phyloP scores from a whole-genome alignment of 2,329 filamentous ascomycete species.

The Emmonsiellopsis sp. region DNA sequence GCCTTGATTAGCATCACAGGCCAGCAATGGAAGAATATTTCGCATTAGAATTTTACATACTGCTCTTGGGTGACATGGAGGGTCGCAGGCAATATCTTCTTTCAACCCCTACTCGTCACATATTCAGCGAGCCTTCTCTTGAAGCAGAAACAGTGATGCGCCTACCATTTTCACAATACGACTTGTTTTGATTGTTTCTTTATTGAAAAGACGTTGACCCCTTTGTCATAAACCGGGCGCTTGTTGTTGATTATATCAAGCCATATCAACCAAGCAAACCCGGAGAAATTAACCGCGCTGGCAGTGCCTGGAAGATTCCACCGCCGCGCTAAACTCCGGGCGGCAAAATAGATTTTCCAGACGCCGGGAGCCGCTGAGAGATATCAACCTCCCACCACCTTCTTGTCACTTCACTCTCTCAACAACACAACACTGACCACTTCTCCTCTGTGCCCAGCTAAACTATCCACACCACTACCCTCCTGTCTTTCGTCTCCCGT shows the following conservation, averaged over 20 bases:
- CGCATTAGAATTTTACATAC: constrained; percentile 41
- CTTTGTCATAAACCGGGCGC: too few species aligned
- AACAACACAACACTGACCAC: neutral
- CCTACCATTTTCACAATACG: neutral
- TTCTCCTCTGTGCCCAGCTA: too few species aligned
- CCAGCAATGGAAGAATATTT: neutral
- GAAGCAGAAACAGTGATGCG: constrained; percentile 2
- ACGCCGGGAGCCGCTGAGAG: neutral
- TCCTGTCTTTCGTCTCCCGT: too few species aligned
- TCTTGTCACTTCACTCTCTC: neutral
- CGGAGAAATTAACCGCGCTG: too few species aligned
- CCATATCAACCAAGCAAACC: too few species aligned
- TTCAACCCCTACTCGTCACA: constrained; percentile 35
- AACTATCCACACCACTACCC: too few species aligned
- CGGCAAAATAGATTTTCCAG: constrained; percentile 4
- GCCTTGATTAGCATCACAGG: constrained; percentile 7
- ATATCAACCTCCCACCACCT: neutral
- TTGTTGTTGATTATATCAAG: too few species aligned
- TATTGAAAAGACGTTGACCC: neutral
- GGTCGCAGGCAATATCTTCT: constrained; percentile 62
- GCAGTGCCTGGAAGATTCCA: too few species aligned
- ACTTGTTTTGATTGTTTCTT: neutral
- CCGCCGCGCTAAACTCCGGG: neutral
- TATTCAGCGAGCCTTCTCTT: neutral
- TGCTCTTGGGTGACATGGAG: constrained; percentile 77